phyloP scores from a whole-genome alignment of 768 basidiomycete species.

The Kwoniella europaea region DNA sequence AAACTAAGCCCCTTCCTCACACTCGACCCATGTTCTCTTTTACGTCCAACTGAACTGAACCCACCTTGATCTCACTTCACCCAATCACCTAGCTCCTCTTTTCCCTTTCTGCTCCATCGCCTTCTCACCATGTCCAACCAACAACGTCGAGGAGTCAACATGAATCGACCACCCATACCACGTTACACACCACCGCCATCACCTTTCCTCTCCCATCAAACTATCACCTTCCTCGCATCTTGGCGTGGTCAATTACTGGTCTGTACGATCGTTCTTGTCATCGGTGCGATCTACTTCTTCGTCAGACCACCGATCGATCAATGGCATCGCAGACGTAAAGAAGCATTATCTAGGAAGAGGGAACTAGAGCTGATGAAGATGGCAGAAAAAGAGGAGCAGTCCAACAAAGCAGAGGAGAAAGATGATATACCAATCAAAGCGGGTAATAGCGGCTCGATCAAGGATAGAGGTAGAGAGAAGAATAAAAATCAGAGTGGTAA shows the following conservation, averaged over 20 bases:
- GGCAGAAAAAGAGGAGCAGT: conserved; percentile 28
- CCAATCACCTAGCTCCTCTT: not conserved
- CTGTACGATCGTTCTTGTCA: conserved; percentile 39
- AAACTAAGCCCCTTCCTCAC: not conserved
- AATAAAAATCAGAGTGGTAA: conserved; percentile 20
- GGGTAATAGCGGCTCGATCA: conserved; percentile 4
- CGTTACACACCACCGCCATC: conserved; percentile 17
- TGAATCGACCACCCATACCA: conserved; percentile 6
- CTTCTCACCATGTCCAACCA: conserved; percentile 6
- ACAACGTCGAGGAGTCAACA: conserved; percentile 5
- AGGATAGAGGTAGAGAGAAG: conserved; percentile 29
- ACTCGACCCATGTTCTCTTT: not conserved
- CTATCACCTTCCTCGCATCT: conserved; percentile 47
- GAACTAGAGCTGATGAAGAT: conserved; percentile 34
- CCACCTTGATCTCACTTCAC: not conserved
- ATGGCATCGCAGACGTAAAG: conserved; percentile 29
- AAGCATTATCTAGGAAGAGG: conserved; percentile 27
- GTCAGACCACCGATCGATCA: conserved; percentile 35
- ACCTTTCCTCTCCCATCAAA: conserved; percentile 35
- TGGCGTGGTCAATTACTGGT: conserved; percentile 53
- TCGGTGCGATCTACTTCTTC: conserved; percentile 47
- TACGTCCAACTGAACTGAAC: not conserved
- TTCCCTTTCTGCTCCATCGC: not conserved
- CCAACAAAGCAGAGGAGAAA: conserved; percentile 14
- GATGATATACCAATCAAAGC: conserved; percentile 1